A percentile compares a stretch with the other conserved stretches of the same genome.
phyloP scores from a whole-genome alignment of 2,329 filamentous ascomycete species.

The Biscogniauxia marginata region DNA sequence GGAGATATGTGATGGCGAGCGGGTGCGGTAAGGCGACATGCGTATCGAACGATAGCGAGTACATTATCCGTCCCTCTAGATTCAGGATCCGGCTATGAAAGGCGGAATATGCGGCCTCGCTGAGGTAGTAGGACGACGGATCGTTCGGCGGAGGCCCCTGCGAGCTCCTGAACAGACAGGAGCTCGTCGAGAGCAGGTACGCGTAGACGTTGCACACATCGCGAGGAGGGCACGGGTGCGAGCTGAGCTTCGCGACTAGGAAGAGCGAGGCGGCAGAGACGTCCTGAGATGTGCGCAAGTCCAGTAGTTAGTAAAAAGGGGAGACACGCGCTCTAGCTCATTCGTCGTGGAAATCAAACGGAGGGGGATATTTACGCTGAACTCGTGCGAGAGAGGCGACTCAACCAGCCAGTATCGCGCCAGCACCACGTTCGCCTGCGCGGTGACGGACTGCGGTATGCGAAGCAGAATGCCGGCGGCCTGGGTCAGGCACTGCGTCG shows the following conservation, averaged over 20 bases:
- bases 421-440: conserved; percentile 79
- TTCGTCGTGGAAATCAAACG: no score
- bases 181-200: conserved; percentile 68
- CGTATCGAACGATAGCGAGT: conserved; percentile 74
- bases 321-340: no score
- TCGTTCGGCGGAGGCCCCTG: conserved; percentile 32
- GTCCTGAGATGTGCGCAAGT: conserved; percentile 57
- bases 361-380: conserved; percentile 45
- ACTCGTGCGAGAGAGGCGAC: conserved; percentile 57
- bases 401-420: conserved; percentile 74
- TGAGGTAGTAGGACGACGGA: conserved; percentile 63
- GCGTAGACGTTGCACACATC: conserved; percentile 83
- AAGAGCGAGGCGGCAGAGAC: conserved; percentile 80
- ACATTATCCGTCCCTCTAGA: conserved; percentile 76
- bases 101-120: conserved; percentile 68
- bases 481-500: conserved; percentile 72
- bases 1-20: conserved; percentile 87
- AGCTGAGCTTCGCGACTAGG: conserved; percentile 78
- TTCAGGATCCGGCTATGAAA: conserved; percentile 64
- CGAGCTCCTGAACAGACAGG: conserved; percentile 56
- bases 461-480: conserved; percentile 77
- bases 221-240: conserved; percentile 71
- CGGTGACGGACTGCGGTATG: conserved; percentile 81
- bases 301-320: conserved; percentile 4
- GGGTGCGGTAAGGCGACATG: conserved; percentile 84